Conservation (phyloP, 1,284 basidiomycete genomes). For the Trichosporon sp. region DNA sequence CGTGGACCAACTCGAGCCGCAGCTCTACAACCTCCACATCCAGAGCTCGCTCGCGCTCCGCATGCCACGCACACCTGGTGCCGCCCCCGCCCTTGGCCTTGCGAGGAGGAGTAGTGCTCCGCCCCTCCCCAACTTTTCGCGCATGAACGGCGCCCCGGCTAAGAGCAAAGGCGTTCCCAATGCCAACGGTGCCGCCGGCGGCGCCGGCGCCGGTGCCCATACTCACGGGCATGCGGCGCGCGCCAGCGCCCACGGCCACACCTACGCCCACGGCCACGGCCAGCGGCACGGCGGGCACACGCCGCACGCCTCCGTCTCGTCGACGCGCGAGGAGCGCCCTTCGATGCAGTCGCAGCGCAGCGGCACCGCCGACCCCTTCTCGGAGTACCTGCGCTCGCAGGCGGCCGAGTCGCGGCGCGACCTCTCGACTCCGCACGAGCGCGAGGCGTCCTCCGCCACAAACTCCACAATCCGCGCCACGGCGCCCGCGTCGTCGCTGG, state of each 20-base stretch:
- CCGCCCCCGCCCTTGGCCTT: neutral
- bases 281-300: neutral
- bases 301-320: neutral
- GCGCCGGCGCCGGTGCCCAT: too few relatives aligned
- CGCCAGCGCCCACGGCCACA: neutral
- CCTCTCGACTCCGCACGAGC: neutral
- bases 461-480: neutral
- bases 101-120: neutral
- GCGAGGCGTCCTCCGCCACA: neutral
- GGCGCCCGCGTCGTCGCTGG: neutral
- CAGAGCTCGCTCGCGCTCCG: neutral
- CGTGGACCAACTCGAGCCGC: slow-evolving; percentile 28
- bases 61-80: neutral
- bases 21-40: neutral
- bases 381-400: neutral
- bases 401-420: neutral
- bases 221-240: too few relatives aligned
- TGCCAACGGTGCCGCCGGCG: neutral
- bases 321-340: neutral
- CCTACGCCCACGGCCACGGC: neutral
- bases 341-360: neutral
- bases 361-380: neutral
- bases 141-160: too few relatives aligned
- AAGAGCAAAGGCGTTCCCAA: neutral
- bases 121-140: neutral